These are phyloP conservation scores for Pseudogymnoascus sp. DNA, from an alignment of 2,329 filamentous ascomycete species.

Conservation along the genomic window DNA sequence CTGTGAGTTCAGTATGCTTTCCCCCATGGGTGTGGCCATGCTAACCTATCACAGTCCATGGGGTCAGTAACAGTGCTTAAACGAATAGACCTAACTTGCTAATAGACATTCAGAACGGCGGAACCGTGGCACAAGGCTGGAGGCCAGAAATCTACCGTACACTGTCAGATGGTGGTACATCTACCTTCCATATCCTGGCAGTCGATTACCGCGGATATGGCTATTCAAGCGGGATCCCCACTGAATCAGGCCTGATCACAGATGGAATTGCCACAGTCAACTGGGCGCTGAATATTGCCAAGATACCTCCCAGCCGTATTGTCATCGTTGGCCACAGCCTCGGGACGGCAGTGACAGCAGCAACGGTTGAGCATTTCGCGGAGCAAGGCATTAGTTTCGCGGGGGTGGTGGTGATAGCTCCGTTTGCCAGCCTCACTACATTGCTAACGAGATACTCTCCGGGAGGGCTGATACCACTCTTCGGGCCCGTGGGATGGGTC, in stretches of 20 bases:
- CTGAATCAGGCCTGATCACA: constrained; percentile 71
- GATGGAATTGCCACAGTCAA: constrained; percentile 69
- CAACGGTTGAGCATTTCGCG: constrained; percentile 64
- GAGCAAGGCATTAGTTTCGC: constrained; percentile 61
- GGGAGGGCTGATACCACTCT: constrained; percentile 67
- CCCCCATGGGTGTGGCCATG: constrained; percentile 27
- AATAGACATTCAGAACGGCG: constrained; percentile 58
- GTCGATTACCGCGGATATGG: constrained; percentile 91
- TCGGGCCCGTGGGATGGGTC: constrained; percentile 66
- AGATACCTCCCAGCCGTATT: constrained; percentile 63
- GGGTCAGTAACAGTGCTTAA: constrained; percentile 39
- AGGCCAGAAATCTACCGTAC: constrained; percentile 72
- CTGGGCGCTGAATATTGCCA: constrained; percentile 59
- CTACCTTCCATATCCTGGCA: constrained; percentile 69
- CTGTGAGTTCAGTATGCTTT: constrained; percentile 38
- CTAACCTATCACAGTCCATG: constrained; percentile 46
- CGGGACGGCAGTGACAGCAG: constrained; percentile 76
- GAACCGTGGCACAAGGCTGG: constrained; percentile 71
- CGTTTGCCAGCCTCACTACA: constrained; percentile 67
- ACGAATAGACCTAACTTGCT: neutral
- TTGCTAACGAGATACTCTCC: constrained; percentile 71
- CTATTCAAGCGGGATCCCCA: constrained; percentile 69
- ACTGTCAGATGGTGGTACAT: constrained; percentile 62
- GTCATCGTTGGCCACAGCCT: constrained; percentile 81
- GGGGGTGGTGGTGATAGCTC: constrained; percentile 70